Evolutionary conservation across 1,284 basidiomycete species (phyloP).

Genomic region (Pulveroboletus sp.): DNA sequence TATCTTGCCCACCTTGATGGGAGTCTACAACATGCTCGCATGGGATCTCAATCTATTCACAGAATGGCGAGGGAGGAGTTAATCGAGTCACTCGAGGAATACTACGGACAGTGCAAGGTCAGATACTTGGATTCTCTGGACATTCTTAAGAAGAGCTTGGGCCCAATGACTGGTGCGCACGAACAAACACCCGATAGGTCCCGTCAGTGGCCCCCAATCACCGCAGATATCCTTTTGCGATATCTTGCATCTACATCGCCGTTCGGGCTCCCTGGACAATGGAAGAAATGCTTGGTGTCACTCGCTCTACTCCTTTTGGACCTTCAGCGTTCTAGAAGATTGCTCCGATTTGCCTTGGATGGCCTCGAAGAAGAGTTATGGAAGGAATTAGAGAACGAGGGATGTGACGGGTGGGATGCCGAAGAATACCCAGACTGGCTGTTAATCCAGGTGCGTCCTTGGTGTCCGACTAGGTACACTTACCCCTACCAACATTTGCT

Average conservation of each 20-base stretch:
- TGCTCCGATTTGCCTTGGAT: not conserved
- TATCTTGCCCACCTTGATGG: not conserved
- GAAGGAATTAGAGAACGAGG: not conserved
- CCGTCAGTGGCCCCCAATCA: slow-evolving; percentile 12
- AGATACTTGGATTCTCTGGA: not conserved
- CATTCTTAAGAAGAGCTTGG: not conserved
- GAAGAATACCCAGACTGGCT: not conserved
- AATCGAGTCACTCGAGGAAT: not conserved
- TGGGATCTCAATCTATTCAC: too few species aligned
- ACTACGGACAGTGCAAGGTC: not conserved
- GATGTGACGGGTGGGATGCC: not conserved
- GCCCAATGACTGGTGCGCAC: not conserved
- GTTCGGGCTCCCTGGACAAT: not conserved
- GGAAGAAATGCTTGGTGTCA: not conserved
- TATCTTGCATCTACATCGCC: not conserved
- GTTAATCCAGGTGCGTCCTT: not conserved
- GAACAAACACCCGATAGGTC: not conserved
- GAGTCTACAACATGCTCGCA: not conserved
- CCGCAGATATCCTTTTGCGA: not conserved
- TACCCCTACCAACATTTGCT: not conserved
- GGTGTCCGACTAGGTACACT: too few species aligned
- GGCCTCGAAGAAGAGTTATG: not conserved
- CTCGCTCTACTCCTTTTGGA: not conserved
- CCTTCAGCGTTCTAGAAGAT: not conserved
- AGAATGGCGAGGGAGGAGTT: rapidly evolving